These are phyloP conservation scores for Delphinella strobiligena DNA, from an alignment of 2,329 filamentous ascomycete species.

Conservation along the genomic window DNA sequence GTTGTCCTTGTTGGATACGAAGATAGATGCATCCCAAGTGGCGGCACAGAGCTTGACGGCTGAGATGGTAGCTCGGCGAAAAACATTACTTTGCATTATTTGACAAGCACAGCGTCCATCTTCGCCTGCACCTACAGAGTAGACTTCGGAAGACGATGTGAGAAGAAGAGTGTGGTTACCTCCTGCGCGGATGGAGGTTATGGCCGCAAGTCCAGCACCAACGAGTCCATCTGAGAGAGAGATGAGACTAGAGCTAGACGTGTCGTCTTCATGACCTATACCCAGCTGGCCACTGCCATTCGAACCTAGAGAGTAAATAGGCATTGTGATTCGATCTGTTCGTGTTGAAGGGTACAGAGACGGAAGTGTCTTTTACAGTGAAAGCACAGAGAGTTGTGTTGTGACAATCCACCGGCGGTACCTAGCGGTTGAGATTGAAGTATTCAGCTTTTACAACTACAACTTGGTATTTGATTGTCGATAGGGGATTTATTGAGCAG, in stretches of 20 bases:
- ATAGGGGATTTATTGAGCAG: too few relatives aligned
- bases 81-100: slow-evolving; percentile 12
- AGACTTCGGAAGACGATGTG: slow-evolving; percentile 46
- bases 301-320: slow-evolving; percentile 37
- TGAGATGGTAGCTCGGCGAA: background rate
- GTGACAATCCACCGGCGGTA: too few relatives aligned
- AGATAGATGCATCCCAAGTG: slow-evolving; percentile 65
- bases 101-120: slow-evolving; percentile 31
- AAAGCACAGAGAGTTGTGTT: too few relatives aligned
- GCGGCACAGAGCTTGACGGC: slow-evolving; percentile 45
- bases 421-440: too few relatives aligned
- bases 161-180: slow-evolving; percentile 80
- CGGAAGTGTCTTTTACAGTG: too few relatives aligned
- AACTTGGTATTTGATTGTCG: too few relatives aligned
- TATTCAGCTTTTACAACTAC: too few relatives aligned
- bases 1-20: slow-evolving; percentile 40
- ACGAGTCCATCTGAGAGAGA: background rate
- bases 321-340: slow-evolving; percentile 7
- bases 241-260: slow-evolving; percentile 18
- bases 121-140: slow-evolving; percentile 51
- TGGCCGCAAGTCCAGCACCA: background rate
- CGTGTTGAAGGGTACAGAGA: too few relatives aligned
- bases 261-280: slow-evolving; percentile 30
- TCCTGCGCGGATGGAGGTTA: slow-evolving; percentile 44
- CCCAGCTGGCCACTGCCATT: slow-evolving; percentile 42